Percentiles rank a stretch among this genome's conserved stretches.
Evolutionary conservation across 2,329 filamentous ascomycete species (phyloP).

Genomic region (Ophiocordyceps robertsii): DNA sequence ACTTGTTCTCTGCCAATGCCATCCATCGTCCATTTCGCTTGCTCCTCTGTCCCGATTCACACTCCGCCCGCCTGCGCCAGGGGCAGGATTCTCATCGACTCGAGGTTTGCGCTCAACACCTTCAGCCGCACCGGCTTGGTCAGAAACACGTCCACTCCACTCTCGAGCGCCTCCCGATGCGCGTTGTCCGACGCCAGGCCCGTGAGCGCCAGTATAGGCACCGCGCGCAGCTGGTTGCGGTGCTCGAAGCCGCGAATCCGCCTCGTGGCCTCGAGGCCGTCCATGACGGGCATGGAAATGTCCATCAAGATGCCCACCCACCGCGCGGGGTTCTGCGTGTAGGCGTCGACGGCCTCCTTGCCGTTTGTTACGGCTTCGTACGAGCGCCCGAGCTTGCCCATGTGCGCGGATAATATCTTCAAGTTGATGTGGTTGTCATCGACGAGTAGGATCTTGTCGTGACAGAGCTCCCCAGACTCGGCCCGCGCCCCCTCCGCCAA

Average conservation of each 20-base stretch:
- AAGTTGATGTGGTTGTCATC: constrained; percentile 25
- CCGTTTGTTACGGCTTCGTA: constrained; percentile 13
- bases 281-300: constrained; percentile 40
- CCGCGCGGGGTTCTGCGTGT: constrained; percentile 2
- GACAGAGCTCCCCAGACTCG: background rate
- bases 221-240: constrained; percentile 20
- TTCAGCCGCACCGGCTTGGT: constrained; percentile 35
- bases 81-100: background rate
- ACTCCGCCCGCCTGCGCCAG: too few species aligned
- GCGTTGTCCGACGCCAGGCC: constrained; percentile 31
- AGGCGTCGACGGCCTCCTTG: constrained; percentile 13
- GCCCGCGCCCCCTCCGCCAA: background rate
- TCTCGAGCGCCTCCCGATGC: constrained; percentile 34
- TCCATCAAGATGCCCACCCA: constrained; percentile 24
- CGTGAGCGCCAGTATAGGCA: constrained; percentile 35
- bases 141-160: constrained; percentile 36
- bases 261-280: constrained; percentile 32
- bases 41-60: too few species aligned
- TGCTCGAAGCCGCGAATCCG: constrained; percentile 31
- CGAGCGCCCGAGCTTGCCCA: constrained; percentile 12
- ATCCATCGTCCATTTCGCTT: too few species aligned
- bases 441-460: constrained; percentile 11
- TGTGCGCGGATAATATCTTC: constrained; percentile 14
- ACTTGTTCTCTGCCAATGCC: too few species aligned
- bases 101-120: constrained; percentile 9